Evolutionary conservation across 225 moss, liverwort and hornwort species (phyloP).

Genomic region (Neckera pumila): DNA sequence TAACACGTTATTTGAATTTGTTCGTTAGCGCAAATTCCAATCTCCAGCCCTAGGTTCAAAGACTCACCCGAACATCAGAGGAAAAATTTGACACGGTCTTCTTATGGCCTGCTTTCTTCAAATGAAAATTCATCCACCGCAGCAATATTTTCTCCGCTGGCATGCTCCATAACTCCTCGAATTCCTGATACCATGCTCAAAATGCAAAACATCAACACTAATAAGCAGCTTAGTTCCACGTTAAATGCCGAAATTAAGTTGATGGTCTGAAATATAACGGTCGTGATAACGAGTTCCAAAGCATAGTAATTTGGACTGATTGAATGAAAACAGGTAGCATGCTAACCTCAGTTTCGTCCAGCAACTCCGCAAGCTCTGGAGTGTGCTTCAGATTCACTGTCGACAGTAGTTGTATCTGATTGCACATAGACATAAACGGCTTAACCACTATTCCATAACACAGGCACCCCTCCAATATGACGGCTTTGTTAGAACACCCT

Average conservation of each 20-base stretch:
- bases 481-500: not conserved
- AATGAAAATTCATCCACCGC: constrained; percentile 97
- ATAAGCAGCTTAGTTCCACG: not conserved
- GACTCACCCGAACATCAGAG: constrained; percentile 74
- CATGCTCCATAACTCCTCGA: constrained; percentile 84
- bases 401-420: constrained; percentile 92
- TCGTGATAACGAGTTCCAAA: not conserved
- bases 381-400: constrained; percentile 97
- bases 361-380: constrained; percentile 85
- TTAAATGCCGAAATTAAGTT: not conserved
- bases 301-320: not conserved
- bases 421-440: not conserved
- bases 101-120: constrained; percentile 76
- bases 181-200: constrained; percentile 47
- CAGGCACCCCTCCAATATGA: not conserved
- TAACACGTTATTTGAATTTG: not conserved
- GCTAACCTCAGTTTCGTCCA: constrained; percentile 82
- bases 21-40: not conserved
- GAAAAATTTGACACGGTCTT: constrained; percentile 74
- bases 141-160: constrained; percentile 91
- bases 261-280: not conserved
- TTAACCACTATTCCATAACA: not conserved
- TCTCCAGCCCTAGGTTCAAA: not conserved
- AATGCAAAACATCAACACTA: not conserved
- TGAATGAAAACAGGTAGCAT: not conserved